Percentiles rank a stretch among this genome's conserved stretches.
Evolutionary conservation across 129 eudicot genomes (phyloP).

Genomic region (Saposhnikovia divaricata): DNA sequence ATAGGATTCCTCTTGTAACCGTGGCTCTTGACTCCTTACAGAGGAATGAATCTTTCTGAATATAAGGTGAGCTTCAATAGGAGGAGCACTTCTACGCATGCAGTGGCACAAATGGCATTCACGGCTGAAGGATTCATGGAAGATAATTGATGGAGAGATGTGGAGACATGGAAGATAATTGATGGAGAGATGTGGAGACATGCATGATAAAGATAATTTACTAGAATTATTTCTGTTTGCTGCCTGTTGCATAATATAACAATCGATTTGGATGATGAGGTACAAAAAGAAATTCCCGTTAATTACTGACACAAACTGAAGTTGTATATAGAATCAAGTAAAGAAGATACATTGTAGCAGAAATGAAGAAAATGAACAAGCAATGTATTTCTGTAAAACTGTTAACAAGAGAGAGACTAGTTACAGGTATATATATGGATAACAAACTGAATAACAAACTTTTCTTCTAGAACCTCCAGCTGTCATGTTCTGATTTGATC

Average conservation of each 20-base stretch:
- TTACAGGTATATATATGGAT: no score
- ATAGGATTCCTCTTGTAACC: slow-evolving; percentile 37
- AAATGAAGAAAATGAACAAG: no score
- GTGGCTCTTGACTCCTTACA: slow-evolving; percentile 53
- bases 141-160: slow-evolving; percentile 50
- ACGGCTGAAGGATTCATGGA: slow-evolving; percentile 52
- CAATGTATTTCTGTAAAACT: no score
- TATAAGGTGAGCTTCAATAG: slow-evolving; percentile 32
- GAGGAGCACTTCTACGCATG: slow-evolving; percentile 29
- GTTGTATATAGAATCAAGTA: no score
- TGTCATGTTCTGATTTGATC: no score
- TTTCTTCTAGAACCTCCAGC: no score
- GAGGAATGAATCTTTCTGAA: slow-evolving; percentile 10
- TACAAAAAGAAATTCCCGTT: slow-evolving; percentile 33
- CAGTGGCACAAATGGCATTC: slow-evolving; percentile 43
- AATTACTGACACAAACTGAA: no score
- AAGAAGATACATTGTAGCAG: no score
- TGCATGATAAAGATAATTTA: slow-evolving; percentile 36
- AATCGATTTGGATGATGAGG: slow-evolving; percentile 54
- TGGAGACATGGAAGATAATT: no score
- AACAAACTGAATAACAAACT: no score
- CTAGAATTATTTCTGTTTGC: slow-evolving; percentile 47
- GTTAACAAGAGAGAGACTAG: no score
- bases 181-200: no score
- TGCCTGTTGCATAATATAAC: slow-evolving; percentile 61